Base-by-base conservation (phyloP, 1,139 yeast species). In the Candida pseudoviswanathii region DNA sequence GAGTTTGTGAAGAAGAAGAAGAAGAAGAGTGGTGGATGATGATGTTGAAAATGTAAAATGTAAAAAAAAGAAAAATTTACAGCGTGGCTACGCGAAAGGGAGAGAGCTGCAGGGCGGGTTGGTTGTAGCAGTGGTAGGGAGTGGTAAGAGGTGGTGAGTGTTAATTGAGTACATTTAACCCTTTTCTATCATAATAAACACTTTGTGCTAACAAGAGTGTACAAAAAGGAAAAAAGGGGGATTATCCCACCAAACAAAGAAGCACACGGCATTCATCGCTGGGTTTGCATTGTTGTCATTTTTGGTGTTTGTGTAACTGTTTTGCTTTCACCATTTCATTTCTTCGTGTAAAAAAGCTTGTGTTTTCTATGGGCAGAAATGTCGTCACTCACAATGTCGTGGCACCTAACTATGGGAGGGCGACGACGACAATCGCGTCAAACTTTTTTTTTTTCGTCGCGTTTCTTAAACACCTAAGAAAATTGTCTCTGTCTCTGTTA, bases 1-100 rank as follows among this genome's bases (percentile, higher is more conserved):
- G 16, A n/a, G n/a, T n/a, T n/a, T 26, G 42, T n/a, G 24, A 21
- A 24, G 30, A 24, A 9, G n/a, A 11, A 32, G 24, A 24, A 9
- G 33, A 41, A 26, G 32, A 27, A 16, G 29, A 21, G 34, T 7
- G 30, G 34, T 40, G 7, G 43, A 9, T 22, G 43, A 40, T 40
- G 42, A 40, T 40, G 34, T 40, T 29, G 42, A 10, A n/a, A 41
- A 32, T 31, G 37, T 41, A 31, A 41, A 41, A 41, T 30, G 24
- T 8, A 30, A 22, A 41, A 27, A 26, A 40, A 27, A 27, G 16
- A 27, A 27, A 39, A 27, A 26, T 7, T 8, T 16, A n/a, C 22
- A 21, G 39, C 26, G 39, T 37, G 21, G 30, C 22, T 37, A 37
- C 41, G 11, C 29, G 30, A 37, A 25, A 25, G 11, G 16, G 7